These are phyloP conservation scores for Xanthoceras sorbifolium DNA, from an alignment of 345 rosid species.

Conservation along the genomic window DNA sequence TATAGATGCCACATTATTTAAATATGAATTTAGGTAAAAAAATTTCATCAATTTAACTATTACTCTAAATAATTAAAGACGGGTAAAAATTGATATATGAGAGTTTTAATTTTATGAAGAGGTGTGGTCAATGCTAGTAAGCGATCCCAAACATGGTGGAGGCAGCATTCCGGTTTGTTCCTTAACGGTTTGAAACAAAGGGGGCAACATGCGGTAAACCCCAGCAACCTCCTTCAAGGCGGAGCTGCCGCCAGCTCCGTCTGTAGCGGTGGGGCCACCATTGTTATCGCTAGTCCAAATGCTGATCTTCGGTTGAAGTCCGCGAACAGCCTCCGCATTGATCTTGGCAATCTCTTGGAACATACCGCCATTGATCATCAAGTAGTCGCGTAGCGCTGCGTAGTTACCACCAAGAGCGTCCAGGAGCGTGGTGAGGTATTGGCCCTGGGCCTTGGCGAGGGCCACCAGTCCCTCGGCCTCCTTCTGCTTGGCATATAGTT, in stretches of 20 bases:
- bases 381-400: slow-evolving; percentile 51
- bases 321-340: slow-evolving; percentile 61
- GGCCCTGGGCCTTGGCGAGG: slow-evolving; percentile 63
- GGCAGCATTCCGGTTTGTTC: slow-evolving; percentile 85
- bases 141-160: slow-evolving; percentile 61
- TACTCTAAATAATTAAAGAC: no score
- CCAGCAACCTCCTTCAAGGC: slow-evolving; percentile 74
- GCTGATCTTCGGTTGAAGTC: slow-evolving; percentile 68
- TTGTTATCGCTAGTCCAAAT: slow-evolving; percentile 59
- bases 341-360: slow-evolving; percentile 58
- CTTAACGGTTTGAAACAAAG: slow-evolving; percentile 69
- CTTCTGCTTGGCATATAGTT: slow-evolving; percentile 48
- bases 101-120: not conserved
- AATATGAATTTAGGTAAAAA: no score
- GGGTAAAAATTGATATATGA: no score
- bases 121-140: slow-evolving; percentile 13
- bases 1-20: no score
- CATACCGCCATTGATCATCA: slow-evolving; percentile 59
- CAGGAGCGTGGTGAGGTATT: slow-evolving; percentile 52
- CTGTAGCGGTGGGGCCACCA: slow-evolving; percentile 20
- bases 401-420: slow-evolving; percentile 60
- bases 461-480: slow-evolving; percentile 72
- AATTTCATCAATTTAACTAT: no score
- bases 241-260: slow-evolving; percentile 11
- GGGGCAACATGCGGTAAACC: slow-evolving; percentile 68